phyloP scores from a whole-genome alignment of 192 early-diverging fungal species.

The Coemansia sp. region DNA sequence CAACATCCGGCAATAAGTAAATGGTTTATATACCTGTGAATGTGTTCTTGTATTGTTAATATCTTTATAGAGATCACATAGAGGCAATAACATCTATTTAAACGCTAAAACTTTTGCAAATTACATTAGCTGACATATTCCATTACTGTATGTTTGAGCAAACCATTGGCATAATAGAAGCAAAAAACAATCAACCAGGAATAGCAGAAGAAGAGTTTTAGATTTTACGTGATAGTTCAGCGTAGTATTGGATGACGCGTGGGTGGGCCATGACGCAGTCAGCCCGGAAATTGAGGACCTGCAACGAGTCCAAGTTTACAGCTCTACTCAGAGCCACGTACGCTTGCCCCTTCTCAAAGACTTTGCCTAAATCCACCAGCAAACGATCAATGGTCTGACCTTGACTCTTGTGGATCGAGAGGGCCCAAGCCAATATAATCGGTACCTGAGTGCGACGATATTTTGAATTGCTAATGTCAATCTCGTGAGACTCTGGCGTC shows the following conservation, averaged over 20 bases:
- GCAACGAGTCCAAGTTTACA: slow-evolving; percentile 65
- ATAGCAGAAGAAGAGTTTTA: not conserved
- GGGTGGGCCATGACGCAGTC: slow-evolving; percentile 70
- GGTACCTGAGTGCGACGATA: slow-evolving; percentile 62
- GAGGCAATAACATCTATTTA: too few species aligned
- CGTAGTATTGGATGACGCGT: slow-evolving; percentile 69
- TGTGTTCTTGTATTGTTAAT: too few species aligned
- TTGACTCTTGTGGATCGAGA: slow-evolving; percentile 87
- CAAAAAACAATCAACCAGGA: not conserved
- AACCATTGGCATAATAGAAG: too few species aligned
- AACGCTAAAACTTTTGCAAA: too few species aligned
- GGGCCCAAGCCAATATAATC: slow-evolving; percentile 79
- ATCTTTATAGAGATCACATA: too few species aligned
- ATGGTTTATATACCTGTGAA: too few species aligned
- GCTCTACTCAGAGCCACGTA: slow-evolving; percentile 85
- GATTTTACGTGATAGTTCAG: slow-evolving; percentile 36
- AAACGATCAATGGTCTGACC: slow-evolving; percentile 81
- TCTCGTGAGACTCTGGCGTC: slow-evolving; percentile 55
- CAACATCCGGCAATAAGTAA: too few species aligned
- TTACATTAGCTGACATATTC: too few species aligned
- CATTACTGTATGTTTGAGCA: too few species aligned
- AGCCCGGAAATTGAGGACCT: slow-evolving; percentile 67
- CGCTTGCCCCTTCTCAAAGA: slow-evolving; percentile 84
- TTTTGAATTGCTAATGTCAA: slow-evolving; percentile 52
- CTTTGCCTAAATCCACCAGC: slow-evolving; percentile 68